These are phyloP conservation scores for Gossypium raimondii DNA, from an alignment of 345 rosid species.

Conservation along the genomic window DNA sequence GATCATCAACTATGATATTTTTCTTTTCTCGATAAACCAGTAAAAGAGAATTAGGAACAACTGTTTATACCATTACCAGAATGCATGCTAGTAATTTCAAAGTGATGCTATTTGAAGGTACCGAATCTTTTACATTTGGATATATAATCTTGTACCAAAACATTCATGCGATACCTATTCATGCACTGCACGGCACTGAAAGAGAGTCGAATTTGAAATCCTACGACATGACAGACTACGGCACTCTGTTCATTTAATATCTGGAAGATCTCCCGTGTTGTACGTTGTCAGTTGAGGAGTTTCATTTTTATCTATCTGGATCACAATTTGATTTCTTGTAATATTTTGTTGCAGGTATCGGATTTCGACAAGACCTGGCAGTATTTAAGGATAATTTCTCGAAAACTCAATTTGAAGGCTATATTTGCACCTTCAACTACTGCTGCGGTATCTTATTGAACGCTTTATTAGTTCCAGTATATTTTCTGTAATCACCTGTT, in stretches of 20 bases:
- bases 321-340: neutral
- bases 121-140: neutral
- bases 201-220: neutral
- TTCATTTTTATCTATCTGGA: neutral
- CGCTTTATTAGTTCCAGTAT: neutral
- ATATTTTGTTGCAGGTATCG: conserved; percentile 18
- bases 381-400: conserved; percentile 11
- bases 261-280: neutral
- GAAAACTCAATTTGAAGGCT: conserved; percentile 39
- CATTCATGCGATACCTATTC: too few relatives aligned
- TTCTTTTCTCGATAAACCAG: too few relatives aligned
- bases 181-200: neutral
- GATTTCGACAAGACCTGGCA: conserved; percentile 16
- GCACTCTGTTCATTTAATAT: neutral
- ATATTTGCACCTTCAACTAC: conserved; percentile 62
- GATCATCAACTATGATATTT: neutral
- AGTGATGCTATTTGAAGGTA: neutral
- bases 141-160: neutral
- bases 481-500: neutral
- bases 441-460: conserved; percentile 40
- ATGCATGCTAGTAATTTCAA: neutral
- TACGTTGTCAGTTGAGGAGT: neutral
- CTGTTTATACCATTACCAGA: neutral
- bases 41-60: neutral
- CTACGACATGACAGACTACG: neutral